A percentile compares a stretch with the other conserved stretches of the same genome.
Conservation (phyloP, 805 yeast species). For the Starmerella geochares region DNA sequence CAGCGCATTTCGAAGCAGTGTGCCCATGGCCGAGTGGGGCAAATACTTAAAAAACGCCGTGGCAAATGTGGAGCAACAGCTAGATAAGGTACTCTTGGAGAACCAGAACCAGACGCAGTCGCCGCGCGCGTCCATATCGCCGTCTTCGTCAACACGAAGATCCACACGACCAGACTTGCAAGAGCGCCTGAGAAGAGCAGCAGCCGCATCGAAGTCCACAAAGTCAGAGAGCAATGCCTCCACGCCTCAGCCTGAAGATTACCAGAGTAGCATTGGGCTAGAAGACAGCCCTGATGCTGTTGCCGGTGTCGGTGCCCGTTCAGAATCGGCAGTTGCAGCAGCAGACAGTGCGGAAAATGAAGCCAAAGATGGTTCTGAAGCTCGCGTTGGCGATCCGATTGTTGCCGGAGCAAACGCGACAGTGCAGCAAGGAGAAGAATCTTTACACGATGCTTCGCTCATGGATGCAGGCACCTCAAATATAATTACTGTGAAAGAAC, state of each 20-base stretch:
- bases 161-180: constrained; percentile 54
- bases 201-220: constrained; percentile 32
- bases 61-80: constrained; percentile 35
- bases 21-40: constrained; percentile 27
- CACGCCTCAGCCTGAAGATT: not conserved
- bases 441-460: constrained; percentile 16
- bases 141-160: not conserved
- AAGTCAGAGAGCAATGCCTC: not conserved
- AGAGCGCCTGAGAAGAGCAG: constrained; percentile 77
- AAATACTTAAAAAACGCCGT: constrained; percentile 35
- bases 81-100: constrained; percentile 34
- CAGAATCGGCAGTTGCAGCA: no score
- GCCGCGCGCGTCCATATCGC: not conserved
- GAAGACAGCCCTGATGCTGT: no score
- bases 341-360: no score
- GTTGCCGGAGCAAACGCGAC: not conserved
- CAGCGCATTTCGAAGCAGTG: not conserved
- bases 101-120: constrained; percentile 7
- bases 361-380: not conserved
- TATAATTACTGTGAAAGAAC: constrained; percentile 36
- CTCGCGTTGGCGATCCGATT: not conserved
- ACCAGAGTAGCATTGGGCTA: not conserved
- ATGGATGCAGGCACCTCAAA: constrained; percentile 7
- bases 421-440: not conserved
- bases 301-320: no score